Conservation (phyloP, 163 green algal species). For the Scenedesmus sp. region DNA sequence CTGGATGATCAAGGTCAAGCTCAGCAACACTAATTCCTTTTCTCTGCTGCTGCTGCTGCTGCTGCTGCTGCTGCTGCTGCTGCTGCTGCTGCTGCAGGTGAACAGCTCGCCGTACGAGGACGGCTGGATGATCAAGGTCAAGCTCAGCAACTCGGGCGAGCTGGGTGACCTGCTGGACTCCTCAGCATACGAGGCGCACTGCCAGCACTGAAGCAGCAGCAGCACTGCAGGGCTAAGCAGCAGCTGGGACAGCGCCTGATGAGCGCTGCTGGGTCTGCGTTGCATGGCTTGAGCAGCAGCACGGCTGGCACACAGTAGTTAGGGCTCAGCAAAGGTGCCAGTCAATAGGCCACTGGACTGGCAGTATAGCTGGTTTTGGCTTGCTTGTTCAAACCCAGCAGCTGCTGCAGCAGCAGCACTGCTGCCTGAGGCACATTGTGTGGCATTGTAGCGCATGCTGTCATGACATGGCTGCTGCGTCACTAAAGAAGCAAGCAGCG, state of each 20-base stretch:
- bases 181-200: slow-evolving; percentile 81
- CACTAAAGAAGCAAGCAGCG: no score
- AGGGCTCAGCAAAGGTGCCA: no score
- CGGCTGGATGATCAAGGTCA: slow-evolving; percentile 99
- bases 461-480: no score
- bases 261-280: no score
- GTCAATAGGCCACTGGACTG: no score
- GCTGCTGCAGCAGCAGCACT: no score
- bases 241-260: neutral
- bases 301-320: neutral
- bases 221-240: neutral
- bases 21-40: slow-evolving; percentile 59
- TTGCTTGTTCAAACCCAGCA: no score
- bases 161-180: slow-evolving; percentile 86
- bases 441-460: no score
- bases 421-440: no score
- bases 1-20: slow-evolving; percentile 99
- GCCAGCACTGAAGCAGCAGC: slow-evolving; percentile 47
- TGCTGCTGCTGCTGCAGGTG: slow-evolving; percentile 70
- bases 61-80: neutral
- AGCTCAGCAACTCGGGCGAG: slow-evolving; percentile 88
- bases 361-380: no score
- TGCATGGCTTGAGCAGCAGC: neutral
- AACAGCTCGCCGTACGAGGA: slow-evolving; percentile 88
- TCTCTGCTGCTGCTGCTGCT: neutral